These are phyloP conservation scores for Trichosporon sp. DNA, from an alignment of 1,284 basidiomycete genomes.

Conservation along the genomic window DNA sequence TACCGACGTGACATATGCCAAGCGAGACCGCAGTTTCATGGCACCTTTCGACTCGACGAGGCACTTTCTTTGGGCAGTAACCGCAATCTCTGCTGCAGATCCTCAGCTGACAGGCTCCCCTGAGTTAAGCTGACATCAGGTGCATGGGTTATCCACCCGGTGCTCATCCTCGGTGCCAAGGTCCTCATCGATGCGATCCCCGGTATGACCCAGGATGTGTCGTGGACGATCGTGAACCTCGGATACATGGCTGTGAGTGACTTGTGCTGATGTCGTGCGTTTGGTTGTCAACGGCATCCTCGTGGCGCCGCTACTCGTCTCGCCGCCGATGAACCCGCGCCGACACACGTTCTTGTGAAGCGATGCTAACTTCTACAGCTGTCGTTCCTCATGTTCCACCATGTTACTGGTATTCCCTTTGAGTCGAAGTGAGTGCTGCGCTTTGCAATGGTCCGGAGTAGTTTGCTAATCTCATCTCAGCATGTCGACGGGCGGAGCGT, in stretches of 20 bases:
- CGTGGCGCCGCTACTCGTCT: neutral
- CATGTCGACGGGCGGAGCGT: conserved; percentile 75
- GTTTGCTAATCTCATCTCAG: conserved; percentile 33
- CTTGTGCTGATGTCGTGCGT: too few species aligned
- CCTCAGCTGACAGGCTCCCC: neutral
- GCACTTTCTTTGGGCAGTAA: neutral
- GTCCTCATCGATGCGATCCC: conserved; percentile 91
- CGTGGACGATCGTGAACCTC: conserved; percentile 94
- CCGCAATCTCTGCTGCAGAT: neutral
- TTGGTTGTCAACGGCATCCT: neutral
- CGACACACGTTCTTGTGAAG: neutral
- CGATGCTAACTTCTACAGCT: conserved; percentile 63
- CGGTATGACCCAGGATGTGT: conserved; percentile 88
- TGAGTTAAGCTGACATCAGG: conserved; percentile 60
- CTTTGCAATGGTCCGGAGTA: neutral
- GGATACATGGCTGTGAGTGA: conserved; percentile 82
- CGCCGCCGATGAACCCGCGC: neutral
- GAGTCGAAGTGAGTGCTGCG: conserved; percentile 62
- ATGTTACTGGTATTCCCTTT: conserved; percentile 96
- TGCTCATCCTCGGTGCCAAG: conserved; percentile 88
- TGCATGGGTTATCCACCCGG: conserved; percentile 96
- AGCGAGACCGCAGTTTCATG: neutral
- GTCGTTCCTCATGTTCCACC: conserved; percentile 98
- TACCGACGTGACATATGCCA: conserved; percentile 20
- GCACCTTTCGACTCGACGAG: neutral